These are phyloP conservation scores for Metschnikowia lunata DNA, from an alignment of 805 yeast genomes.

Conservation along the genomic window DNA sequence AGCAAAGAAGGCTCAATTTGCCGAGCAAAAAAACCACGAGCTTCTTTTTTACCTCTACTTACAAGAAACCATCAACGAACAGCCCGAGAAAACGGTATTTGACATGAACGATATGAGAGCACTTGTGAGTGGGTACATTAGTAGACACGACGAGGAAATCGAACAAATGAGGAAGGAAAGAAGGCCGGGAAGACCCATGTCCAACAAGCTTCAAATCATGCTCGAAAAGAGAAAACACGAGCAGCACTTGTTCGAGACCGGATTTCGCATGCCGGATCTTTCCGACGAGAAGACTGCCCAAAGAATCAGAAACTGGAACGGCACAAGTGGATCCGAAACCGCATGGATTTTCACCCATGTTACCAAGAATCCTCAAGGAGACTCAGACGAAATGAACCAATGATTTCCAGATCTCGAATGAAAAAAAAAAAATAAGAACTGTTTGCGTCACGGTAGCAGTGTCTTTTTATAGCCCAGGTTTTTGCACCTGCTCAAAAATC, in stretches of 20 bases:
- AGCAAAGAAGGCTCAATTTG: conserved; percentile 51
- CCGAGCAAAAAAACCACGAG: conserved; percentile 58
- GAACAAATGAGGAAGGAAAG: conserved; percentile 55
- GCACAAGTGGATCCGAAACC: conserved; percentile 72
- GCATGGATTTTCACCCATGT: conserved; percentile 49
- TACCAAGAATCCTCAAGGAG: conserved; percentile 18
- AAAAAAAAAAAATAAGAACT: no score
- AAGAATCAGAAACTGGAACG: conserved; percentile 70
- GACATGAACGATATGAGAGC: conserved; percentile 54
- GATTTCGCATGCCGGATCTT: conserved; percentile 70
- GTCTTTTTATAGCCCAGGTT: neutral
- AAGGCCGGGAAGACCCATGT: conserved; percentile 85
- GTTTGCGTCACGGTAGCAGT: neutral
- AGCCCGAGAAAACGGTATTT: conserved; percentile 31
- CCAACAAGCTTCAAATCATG: conserved; percentile 62
- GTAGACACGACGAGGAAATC: conserved; percentile 74
- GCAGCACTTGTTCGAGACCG: conserved; percentile 56
- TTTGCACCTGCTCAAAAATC: no score
- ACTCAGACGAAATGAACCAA: conserved; percentile 10
- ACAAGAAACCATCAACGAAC: conserved; percentile 43
- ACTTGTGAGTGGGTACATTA: conserved; percentile 57
- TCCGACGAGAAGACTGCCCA: conserved; percentile 55
- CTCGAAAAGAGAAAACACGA: conserved; percentile 63
- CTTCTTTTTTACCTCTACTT: conserved; percentile 54
- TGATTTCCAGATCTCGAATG: neutral